Evolutionary conservation across 768 basidiomycete species (phyloP).

Genomic region (Rhizopogon rudus): DNA sequence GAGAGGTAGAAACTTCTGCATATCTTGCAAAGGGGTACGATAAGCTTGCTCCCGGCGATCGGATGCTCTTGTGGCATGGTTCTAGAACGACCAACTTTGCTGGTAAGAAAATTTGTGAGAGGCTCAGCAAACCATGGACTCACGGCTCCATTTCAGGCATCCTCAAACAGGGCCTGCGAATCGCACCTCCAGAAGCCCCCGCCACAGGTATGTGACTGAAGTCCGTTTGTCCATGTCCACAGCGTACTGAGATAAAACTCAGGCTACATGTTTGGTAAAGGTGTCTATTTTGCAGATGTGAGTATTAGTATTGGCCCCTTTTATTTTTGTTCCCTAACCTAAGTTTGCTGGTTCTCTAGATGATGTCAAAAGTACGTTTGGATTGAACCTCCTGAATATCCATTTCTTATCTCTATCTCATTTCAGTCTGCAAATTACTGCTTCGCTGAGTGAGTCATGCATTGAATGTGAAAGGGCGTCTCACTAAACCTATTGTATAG

Average conservation of each 20-base stretch:
- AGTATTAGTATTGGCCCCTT: conserved; percentile 20
- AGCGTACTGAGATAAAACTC: not conserved
- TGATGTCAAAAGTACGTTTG: conserved; percentile 53
- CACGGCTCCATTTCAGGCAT: conserved; percentile 34
- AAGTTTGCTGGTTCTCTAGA: conserved; percentile 26
- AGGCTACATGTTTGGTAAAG: conserved; percentile 64
- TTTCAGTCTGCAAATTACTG: conserved; percentile 53
- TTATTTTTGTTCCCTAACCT: not conserved
- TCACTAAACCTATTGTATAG: conserved; percentile 21
- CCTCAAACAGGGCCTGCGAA: conserved; percentile 55
- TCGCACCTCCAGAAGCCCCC: conserved; percentile 61
- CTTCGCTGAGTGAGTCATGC: conserved; percentile 36
- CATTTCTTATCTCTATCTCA: not conserved
- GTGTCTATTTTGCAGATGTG: conserved; percentile 61
- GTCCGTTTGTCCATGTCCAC: not conserved
- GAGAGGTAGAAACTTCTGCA: conserved; percentile 30
- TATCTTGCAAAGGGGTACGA: conserved; percentile 45
- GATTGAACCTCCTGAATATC: not conserved
- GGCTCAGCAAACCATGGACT: not conserved
- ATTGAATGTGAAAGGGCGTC: not conserved
- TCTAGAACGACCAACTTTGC: conserved; percentile 61
- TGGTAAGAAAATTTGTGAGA: conserved; percentile 23
- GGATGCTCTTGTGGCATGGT: conserved; percentile 60
- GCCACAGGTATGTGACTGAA: conserved; percentile 33
- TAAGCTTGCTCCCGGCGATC: conserved; percentile 40